Evolutionary conservation across 2,329 filamentous ascomycete species (phyloP).

Genomic region (Xylaria sp.): DNA sequence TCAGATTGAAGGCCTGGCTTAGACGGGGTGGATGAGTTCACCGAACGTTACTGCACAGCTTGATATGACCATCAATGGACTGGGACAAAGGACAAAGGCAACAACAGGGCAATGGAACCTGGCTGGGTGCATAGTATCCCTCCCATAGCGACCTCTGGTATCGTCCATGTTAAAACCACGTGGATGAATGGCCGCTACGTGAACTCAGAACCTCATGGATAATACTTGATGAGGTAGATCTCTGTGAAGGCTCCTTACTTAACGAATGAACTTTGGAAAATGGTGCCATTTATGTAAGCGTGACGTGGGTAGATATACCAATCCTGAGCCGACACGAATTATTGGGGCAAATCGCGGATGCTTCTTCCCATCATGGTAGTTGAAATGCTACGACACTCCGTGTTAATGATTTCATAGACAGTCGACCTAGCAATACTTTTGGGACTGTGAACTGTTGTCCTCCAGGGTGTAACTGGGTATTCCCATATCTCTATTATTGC

Average conservation of each 20-base stretch:
- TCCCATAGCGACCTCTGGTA: neutral
- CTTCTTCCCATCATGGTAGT: neutral
- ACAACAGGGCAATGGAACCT: slow-evolving; percentile 19
- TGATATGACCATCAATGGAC: slow-evolving; percentile 51
- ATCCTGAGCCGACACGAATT: neutral
- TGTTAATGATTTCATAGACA: neutral
- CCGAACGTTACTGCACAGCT: slow-evolving; percentile 48
- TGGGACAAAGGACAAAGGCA: slow-evolving; percentile 1
- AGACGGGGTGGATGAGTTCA: slow-evolving; percentile 53
- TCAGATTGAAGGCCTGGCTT: slow-evolving; percentile 52
- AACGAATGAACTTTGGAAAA: neutral
- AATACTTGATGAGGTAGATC: slow-evolving; percentile 29
- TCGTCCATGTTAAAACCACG: neutral
- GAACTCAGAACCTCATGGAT: slow-evolving; percentile 16
- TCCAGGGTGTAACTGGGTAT: slow-evolving; percentile 7
- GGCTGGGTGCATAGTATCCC: slow-evolving; percentile 8
- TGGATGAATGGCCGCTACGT: slow-evolving; percentile 16
- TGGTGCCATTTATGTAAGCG: neutral
- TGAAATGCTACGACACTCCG: neutral
- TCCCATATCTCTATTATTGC: slow-evolving; percentile 13
- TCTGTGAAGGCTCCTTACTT: slow-evolving; percentile 23
- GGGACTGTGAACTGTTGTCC: neutral
- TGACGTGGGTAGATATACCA: neutral
- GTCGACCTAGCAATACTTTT: neutral
- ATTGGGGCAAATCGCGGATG: neutral